Evolutionary conservation across 2,329 filamentous ascomycete genomes (phyloP), one percentile per base, ranked within the genome.

Genomic region (Zalaria sp.): DNA sequence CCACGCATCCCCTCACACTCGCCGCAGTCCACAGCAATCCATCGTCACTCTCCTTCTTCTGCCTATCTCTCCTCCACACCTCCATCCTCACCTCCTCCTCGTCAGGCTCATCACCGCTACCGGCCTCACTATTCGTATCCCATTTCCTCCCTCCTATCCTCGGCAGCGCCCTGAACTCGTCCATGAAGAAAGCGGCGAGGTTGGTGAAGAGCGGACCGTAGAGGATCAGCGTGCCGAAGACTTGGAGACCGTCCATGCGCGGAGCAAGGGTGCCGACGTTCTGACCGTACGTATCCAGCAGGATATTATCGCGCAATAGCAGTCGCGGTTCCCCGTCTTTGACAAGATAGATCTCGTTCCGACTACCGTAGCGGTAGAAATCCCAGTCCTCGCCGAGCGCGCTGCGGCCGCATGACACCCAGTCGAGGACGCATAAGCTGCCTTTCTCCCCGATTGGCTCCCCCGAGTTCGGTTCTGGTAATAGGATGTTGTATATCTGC

Each of bases 361-460:
- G 73, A 6, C 86, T 87, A 44, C 70, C 75, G 77, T 91, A 96
- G 47, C 72, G 73, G 43, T 72, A 66, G 46, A 95, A 79, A 51
- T 79, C 80, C 91, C 91, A 98, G 48, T 85, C 73, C 63, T 98
- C 91, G 25, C 87, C 88, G 37, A 83, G 75, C 4, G 91, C 88
- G 4, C 72, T 76, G 11, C 91, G 77, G 5, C 91, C 91, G 55
- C 89, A 83, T 2, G 80, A 93, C 5, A 96, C 87, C 91, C 91
- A 98, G 60, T 98, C 91, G 37, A 94, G 67, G 2, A 93, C 71
- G 56, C 87, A 93, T 9, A 96, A 63, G 34, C 81, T 64, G 67
- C 67, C 39, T 81, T 61, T 54, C 41, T 34, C 25, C 9, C 27
- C 6, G 3, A 36, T 39, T 8, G 34, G n/a, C 27, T 29, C 39